phyloP scores from a whole-genome alignment of 1,139 yeast species.

The Pneumocystis oryctolagi region DNA sequence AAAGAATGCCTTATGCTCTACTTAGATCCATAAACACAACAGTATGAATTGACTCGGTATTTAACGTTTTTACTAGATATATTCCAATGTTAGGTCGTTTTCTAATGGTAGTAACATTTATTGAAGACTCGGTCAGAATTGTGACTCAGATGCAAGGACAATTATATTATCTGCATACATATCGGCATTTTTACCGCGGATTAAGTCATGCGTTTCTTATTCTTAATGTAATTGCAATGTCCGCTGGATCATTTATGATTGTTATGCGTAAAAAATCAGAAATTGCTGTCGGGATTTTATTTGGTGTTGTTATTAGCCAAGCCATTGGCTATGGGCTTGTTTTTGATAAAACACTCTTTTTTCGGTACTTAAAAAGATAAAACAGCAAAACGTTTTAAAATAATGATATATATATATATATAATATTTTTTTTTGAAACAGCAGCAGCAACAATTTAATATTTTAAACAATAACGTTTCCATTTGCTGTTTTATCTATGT shows the following conservation, averaged over 20 bases:
- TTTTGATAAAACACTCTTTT: conserved; percentile 54
- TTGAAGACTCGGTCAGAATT: conserved; percentile 79
- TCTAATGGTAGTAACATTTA: conserved; percentile 83
- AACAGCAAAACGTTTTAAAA: background rate
- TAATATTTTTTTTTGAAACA: too few species aligned
- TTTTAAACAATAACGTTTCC: too few species aligned
- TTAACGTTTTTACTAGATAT: too few species aligned
- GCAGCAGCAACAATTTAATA: too few species aligned
- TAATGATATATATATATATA: too few species aligned
- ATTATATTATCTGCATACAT: conserved; percentile 65
- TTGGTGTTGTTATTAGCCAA: conserved; percentile 64
- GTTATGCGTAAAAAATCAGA: conserved; percentile 57
- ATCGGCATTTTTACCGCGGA: conserved; percentile 67
- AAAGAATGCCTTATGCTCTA: too few species aligned
- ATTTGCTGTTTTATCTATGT: conserved; percentile 22
- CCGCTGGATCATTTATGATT: conserved; percentile 54
- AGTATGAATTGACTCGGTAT: too few species aligned
- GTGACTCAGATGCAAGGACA: conserved; percentile 85
- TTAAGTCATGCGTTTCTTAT: conserved; percentile 57
- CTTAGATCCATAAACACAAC: background rate
- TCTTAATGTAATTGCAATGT: conserved; percentile 50
- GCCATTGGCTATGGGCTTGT: conserved; percentile 82
- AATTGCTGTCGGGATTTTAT: conserved; percentile 56
- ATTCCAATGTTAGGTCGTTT: conserved; percentile 75
- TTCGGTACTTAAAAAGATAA: conserved; percentile 10